These are phyloP conservation scores for Trichoderma hamatum DNA, from an alignment of 2,329 filamentous ascomycete genomes.

Conservation along the genomic window DNA sequence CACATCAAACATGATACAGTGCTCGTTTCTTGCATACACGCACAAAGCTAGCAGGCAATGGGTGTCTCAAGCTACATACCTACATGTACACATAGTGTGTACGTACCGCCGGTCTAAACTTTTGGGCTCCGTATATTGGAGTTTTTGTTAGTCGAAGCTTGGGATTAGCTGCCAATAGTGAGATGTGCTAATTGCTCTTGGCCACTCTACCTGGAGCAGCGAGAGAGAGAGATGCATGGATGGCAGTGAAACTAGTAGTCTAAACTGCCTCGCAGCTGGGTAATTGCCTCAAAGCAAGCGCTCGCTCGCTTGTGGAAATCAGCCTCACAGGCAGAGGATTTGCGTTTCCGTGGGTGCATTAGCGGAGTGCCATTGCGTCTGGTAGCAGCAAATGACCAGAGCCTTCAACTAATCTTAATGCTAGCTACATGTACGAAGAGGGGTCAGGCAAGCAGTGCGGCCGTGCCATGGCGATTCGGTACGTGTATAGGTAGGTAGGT, in stretches of 20 bases:
- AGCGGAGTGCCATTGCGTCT: constrained; percentile 7
- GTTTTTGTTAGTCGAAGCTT: neutral
- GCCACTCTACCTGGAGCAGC: neutral
- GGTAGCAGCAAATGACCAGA: neutral
- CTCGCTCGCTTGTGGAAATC: neutral
- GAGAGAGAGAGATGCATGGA: no score
- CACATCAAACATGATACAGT: neutral
- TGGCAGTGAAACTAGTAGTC: neutral
- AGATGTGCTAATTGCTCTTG: neutral
- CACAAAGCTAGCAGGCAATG: neutral
- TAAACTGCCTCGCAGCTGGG: neutral
- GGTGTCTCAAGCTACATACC: neutral
- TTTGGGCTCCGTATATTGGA: constrained; percentile 14
- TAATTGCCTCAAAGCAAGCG: constrained; percentile 18
- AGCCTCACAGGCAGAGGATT: neutral
- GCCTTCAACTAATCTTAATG: neutral
- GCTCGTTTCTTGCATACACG: neutral
- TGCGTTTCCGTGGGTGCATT: constrained; percentile 12
- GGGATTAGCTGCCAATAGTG: neutral
- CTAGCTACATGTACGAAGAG: neutral
- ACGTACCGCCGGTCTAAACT: neutral
- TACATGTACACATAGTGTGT: no score
- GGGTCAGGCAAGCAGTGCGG: neutral
- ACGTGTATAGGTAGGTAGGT: no score
- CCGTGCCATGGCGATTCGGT: neutral